Percentiles rank a stretch among this genome's conserved stretches.
These are phyloP conservation scores for Spergularia azorica DNA, from an alignment of 179 eudicot genomes.

Conservation along the genomic window DNA sequence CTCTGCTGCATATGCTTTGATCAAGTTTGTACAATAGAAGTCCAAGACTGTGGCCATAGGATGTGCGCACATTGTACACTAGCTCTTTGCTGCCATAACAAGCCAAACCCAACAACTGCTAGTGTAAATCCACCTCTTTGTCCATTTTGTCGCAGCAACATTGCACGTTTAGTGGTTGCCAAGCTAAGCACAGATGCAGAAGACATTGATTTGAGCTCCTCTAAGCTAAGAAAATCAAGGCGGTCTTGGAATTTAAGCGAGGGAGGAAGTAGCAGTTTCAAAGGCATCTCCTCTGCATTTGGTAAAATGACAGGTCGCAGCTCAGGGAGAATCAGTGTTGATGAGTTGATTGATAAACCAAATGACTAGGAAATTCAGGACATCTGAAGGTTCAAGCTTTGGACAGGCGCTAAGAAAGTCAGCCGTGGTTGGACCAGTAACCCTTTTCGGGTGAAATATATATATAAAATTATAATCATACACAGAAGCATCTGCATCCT, in stretches of 20 bases:
- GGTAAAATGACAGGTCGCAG: conserved; percentile 62
- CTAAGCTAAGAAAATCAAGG: conserved; percentile 60
- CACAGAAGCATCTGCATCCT: conserved; percentile 12
- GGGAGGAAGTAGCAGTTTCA: conserved; percentile 91
- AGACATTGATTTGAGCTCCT: conserved; percentile 41
- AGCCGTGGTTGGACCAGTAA: conserved; percentile 29
- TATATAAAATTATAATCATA: conserved; percentile 1
- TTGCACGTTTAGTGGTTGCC: conserved; percentile 63
- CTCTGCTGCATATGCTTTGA: conserved; percentile 97
- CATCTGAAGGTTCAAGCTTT: conserved; percentile 17
- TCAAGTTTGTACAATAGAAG: conserved; percentile 92
- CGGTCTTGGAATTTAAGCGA: conserved; percentile 73
- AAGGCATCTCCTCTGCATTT: conserved; percentile 76
- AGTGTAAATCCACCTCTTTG: conserved; percentile 71
- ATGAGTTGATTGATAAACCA: conserved; percentile 70
- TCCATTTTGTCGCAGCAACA: conserved; percentile 94
- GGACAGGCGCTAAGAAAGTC: conserved; percentile 35
- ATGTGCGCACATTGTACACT: conserved; percentile 98
- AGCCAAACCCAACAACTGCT: conserved; percentile 82
- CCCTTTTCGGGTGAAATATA: conserved; percentile 12
- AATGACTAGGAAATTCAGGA: conserved; percentile 21
- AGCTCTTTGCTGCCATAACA: conserved; percentile 93
- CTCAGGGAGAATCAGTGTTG: conserved; percentile 66
- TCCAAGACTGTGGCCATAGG: conserved; percentile 90
- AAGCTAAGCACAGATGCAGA: conserved; percentile 41